Evolutionary conservation across 768 basidiomycete species (phyloP).

Genomic region (Pisolithus microcarpus): DNA sequence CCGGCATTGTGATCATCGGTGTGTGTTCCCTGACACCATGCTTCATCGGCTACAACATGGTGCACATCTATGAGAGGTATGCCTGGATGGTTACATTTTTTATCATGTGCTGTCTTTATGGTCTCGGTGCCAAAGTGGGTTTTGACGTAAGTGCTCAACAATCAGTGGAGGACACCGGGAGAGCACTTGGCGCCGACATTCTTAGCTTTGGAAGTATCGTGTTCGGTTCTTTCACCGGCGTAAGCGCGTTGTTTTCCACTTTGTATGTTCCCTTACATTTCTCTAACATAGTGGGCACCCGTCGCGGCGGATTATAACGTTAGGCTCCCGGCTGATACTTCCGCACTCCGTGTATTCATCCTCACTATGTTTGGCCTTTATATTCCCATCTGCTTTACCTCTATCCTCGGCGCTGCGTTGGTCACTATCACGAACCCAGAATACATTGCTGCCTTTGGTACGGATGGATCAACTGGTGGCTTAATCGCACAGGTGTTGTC

Average conservation of each 20-base stretch:
- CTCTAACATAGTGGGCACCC: constrained; percentile 35
- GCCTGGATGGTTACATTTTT: constrained; percentile 44
- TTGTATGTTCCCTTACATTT: not conserved
- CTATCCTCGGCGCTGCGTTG: constrained; percentile 31
- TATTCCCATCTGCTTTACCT: constrained; percentile 38
- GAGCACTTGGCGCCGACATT: constrained; percentile 39
- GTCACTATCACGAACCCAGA: constrained; percentile 35
- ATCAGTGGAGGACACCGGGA: constrained; percentile 36
- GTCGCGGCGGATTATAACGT: constrained; percentile 52
- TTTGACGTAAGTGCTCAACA: constrained; percentile 40
- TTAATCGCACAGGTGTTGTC: constrained; percentile 37
- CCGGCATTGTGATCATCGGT: constrained; percentile 42
- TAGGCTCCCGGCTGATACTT: constrained; percentile 38
- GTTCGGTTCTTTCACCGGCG: constrained; percentile 42
- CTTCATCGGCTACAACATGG: constrained; percentile 40
- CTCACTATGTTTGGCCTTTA: constrained; percentile 46
- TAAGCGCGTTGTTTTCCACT: constrained; percentile 9
- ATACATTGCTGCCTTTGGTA: constrained; percentile 34
- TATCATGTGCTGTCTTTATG: constrained; percentile 46
- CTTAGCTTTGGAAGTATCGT: constrained; percentile 47
- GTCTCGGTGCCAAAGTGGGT: constrained; percentile 40
- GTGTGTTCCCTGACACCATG: constrained; percentile 38
- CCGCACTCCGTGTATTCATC: constrained; percentile 37
- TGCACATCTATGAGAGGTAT: constrained; percentile 48
- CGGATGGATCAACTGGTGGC: constrained; percentile 36